Conservation (phyloP, 169 alveolate genomes). For the Plasmodium chabaudi region DNA sequence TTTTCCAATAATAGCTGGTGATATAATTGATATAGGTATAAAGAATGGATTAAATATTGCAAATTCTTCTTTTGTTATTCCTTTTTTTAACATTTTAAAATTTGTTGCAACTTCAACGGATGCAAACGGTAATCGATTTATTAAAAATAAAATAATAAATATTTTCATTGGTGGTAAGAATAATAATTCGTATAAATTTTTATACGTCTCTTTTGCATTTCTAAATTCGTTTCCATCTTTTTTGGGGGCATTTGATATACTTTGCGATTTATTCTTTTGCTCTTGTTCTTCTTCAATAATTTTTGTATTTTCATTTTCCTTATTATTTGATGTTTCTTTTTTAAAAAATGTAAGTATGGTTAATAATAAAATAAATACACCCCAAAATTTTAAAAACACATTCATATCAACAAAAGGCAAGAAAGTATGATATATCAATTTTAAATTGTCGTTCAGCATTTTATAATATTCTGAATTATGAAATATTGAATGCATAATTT, state of each 20-base stretch:
- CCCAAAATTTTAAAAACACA: slow-evolving; percentile 82
- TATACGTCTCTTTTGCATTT: slow-evolving; percentile 72
- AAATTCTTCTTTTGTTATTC: slow-evolving; percentile 82
- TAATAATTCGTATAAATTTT: slow-evolving; percentile 68
- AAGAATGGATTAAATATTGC: slow-evolving; percentile 79
- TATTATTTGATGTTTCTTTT: slow-evolving; percentile 26
- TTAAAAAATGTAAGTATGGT: slow-evolving; percentile 75
- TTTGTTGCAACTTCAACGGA: slow-evolving; percentile 82
- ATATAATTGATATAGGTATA: slow-evolving; percentile 80
- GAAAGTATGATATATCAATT: slow-evolving; percentile 33
- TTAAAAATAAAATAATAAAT: slow-evolving; percentile 72
- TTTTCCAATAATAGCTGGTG: slow-evolving; percentile 82
- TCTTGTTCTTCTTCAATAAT: not conserved
- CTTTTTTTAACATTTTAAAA: slow-evolving; percentile 82
- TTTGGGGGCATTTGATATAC: slow-evolving; percentile 9
- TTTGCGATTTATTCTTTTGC: slow-evolving; percentile 11
- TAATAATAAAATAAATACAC: slow-evolving; percentile 75
- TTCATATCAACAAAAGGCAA: slow-evolving; percentile 80
- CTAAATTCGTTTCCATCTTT: slow-evolving; percentile 22
- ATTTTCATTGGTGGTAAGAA: slow-evolving; percentile 79
- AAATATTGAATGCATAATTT: slow-evolving; percentile 57
- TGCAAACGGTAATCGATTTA: slow-evolving; percentile 78
- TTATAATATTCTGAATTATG: slow-evolving; percentile 41
- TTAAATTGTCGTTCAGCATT: slow-evolving; percentile 19
- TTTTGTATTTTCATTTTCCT: slow-evolving; percentile 4